Percentiles rank a stretch among this genome's conserved stretches.
These are phyloP conservation scores for Lentinula sp. DNA, from an alignment of 768 basidiomycete species.

Conservation along the genomic window DNA sequence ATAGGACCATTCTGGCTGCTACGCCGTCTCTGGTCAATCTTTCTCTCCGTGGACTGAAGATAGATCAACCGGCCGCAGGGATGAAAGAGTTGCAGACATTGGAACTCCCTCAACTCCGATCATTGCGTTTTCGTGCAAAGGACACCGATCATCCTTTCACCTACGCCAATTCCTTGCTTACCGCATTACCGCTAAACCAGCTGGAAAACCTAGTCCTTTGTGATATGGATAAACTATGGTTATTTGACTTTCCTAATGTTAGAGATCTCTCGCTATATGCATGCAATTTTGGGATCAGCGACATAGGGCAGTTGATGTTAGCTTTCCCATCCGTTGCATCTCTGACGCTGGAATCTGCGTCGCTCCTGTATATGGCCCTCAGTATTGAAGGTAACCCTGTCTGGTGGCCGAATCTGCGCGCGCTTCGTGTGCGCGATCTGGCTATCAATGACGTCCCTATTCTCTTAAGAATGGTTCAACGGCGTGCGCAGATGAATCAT, in stretches of 20 bases:
- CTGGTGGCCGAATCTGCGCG: slow-evolving; percentile 30
- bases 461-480: slow-evolving; percentile 25
- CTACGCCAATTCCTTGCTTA: slow-evolving; percentile 13
- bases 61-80: slow-evolving; percentile 17
- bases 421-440: slow-evolving; percentile 27
- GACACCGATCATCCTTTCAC: slow-evolving; percentile 20
- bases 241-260: slow-evolving; percentile 24
- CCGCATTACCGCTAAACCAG: slow-evolving; percentile 25
- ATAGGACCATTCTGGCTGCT: slow-evolving; percentile 26
- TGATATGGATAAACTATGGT: slow-evolving; percentile 27
- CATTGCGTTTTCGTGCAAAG: slow-evolving; percentile 35
- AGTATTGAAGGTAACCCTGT: slow-evolving; percentile 4
- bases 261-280: slow-evolving; percentile 25
- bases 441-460: slow-evolving; percentile 21
- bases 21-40: slow-evolving; percentile 32
- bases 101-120: slow-evolving; percentile 25
- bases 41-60: slow-evolving; percentile 27
- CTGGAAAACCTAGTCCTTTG: slow-evolving; percentile 31
- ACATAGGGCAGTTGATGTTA: slow-evolving; percentile 24
- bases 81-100: slow-evolving; percentile 16
- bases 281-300: slow-evolving; percentile 26
- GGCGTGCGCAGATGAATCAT: slow-evolving; percentile 14
- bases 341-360: neutral
- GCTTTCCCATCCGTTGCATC: slow-evolving; percentile 28
- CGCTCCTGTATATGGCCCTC: slow-evolving; percentile 9